These are phyloP conservation scores for Cadophora malorum DNA, from an alignment of 2,329 filamentous ascomycete species.

Conservation along the genomic window DNA sequence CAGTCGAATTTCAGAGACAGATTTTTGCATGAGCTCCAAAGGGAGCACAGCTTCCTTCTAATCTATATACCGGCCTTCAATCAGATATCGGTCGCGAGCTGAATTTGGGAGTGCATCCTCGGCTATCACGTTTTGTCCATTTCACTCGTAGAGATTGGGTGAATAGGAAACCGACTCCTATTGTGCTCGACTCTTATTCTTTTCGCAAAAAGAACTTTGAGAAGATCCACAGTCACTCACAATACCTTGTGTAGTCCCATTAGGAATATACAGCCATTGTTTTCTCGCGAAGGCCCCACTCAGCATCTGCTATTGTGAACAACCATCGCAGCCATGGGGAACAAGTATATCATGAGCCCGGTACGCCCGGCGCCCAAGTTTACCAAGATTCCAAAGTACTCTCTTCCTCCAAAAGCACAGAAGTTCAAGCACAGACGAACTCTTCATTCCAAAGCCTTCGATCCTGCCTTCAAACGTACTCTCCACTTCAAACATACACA, in stretches of 20 bases:
- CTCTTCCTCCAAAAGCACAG: constrained; percentile 1
- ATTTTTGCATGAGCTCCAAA: constrained; percentile 36
- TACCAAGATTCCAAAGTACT: not conserved
- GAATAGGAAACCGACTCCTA: constrained; percentile 2
- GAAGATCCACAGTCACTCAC: not conserved
- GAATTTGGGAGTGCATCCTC: constrained; percentile 16
- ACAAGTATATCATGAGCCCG: constrained; percentile 8
- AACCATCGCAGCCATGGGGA: constrained; percentile 13
- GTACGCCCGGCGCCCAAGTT: constrained; percentile 9
- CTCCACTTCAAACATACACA: not conserved
- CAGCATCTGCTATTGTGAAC: constrained; percentile 8
- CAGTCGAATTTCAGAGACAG: constrained; percentile 7
- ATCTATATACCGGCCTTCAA: constrained; percentile 36
- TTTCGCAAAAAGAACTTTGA: too few relatives aligned
- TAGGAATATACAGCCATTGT: not conserved
- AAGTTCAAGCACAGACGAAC: constrained; percentile 4
- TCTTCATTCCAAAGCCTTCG: not conserved
- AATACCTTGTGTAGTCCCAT: not conserved
- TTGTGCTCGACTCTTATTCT: not conserved
- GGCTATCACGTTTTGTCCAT: constrained; percentile 7
- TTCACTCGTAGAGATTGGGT: not conserved
- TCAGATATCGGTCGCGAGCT: constrained; percentile 24
- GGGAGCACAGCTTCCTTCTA: constrained; percentile 37
- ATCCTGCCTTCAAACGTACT: not conserved
- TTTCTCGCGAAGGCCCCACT: not conserved